Conservation (phyloP, 108 stramenopile genomes). For the Skeletonema grethae region DNA sequence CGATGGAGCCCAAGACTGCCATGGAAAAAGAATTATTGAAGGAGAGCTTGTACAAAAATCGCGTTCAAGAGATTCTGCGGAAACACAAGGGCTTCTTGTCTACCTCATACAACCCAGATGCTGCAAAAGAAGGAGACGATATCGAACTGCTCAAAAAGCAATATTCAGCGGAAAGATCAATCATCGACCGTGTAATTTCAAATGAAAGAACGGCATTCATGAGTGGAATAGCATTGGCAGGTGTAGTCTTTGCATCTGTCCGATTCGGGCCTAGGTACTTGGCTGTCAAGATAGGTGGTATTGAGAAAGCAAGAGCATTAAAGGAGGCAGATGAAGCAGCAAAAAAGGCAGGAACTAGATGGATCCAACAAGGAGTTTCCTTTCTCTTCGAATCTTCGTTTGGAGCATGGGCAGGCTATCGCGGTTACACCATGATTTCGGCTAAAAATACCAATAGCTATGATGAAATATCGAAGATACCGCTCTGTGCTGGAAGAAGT, state of each 20-base stretch:
- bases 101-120: conserved; percentile 6
- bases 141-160: conserved; percentile 4
- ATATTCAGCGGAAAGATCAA: conserved; percentile 30
- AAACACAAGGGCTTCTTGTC: conserved; percentile 22
- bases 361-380: conserved; percentile 34
- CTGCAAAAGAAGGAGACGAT: conserved; percentile 5
- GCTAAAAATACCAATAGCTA: conserved; percentile 29
- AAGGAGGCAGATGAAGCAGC: conserved; percentile 44
- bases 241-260: conserved; percentile 39
- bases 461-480: conserved; percentile 50
- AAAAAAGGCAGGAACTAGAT: conserved; percentile 26
- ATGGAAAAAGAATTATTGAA: conserved; percentile 30
- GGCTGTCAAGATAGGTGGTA: conserved; percentile 32
- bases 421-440: conserved; percentile 45
- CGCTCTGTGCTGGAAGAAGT: conserved; percentile 51
- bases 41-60: conserved; percentile 17
- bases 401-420: conserved; percentile 39
- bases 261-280: conserved; percentile 40
- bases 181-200: conserved; percentile 30
- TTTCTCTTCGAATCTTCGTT: conserved; percentile 43
- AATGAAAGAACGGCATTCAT: conserved; percentile 42
- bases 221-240: conserved; percentile 37
- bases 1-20: neutral
- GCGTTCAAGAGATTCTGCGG: conserved; percentile 4
- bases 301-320: conserved; percentile 33